These are phyloP conservation scores for Fusarium torreyae DNA, from an alignment of 2,329 filamentous ascomycete species.

Conservation along the genomic window DNA sequence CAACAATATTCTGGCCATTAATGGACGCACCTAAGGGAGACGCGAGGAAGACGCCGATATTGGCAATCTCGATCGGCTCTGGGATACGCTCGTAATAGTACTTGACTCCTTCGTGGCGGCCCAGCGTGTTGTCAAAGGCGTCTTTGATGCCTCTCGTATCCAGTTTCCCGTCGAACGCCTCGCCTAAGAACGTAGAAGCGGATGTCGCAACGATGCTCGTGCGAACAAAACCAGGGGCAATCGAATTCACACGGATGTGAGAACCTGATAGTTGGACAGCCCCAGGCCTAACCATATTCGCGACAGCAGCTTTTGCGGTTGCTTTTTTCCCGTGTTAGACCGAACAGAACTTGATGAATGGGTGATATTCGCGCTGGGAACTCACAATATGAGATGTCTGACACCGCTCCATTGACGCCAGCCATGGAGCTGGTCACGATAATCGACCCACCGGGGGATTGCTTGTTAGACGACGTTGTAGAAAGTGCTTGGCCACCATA, in stretches of 20 bases:
- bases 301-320: constrained; percentile 17
- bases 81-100: constrained; percentile 36
- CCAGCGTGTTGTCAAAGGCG: constrained; percentile 5
- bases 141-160: no score
- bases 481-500: constrained; percentile 41
- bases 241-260: constrained; percentile 33
- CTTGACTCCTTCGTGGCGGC: background rate
- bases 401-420: constrained; percentile 11
- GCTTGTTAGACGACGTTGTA: constrained; percentile 18
- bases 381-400: constrained; percentile 31
- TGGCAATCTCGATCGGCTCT: constrained; percentile 35
- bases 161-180: background rate
- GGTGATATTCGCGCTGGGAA: background rate
- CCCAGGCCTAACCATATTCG: constrained; percentile 7
- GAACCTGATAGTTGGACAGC: constrained; percentile 30
- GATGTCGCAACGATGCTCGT: constrained; percentile 21
- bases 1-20: constrained; percentile 40
- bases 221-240: constrained; percentile 22
- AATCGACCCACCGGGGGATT: constrained; percentile 27
- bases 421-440: constrained; percentile 37
- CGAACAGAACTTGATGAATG: background rate
- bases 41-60: constrained; percentile 36
- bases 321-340: background rate
- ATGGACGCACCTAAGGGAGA: constrained; percentile 28
- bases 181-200: background rate